Evolutionary conservation across 2,329 filamentous ascomycete genomes (phyloP).

Genomic region (Endothia cerciana): DNA sequence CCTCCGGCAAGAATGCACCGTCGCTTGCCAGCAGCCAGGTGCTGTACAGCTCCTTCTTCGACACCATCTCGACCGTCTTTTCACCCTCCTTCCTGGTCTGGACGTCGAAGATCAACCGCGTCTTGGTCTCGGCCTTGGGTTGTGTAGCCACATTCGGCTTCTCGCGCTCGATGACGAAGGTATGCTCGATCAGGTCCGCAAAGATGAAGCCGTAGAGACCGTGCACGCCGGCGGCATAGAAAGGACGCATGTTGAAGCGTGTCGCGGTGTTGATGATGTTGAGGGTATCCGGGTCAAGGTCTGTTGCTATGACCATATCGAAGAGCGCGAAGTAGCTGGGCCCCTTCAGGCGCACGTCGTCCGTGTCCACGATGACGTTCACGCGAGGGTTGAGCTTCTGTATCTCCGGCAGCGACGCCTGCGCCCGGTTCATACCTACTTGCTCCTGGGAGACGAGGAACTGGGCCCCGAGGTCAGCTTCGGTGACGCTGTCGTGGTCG

Average conservation of each 20-base stretch:
- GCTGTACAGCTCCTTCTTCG: constrained; percentile 88
- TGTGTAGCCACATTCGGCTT: constrained; percentile 73
- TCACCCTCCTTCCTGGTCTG: constrained; percentile 70
- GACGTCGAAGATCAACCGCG: constrained; percentile 74
- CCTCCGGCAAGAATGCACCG: constrained; percentile 70
- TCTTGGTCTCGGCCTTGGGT: constrained; percentile 70
- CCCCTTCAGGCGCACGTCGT: constrained; percentile 68
- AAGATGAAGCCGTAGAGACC: constrained; percentile 96
- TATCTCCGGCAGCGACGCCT: constrained; percentile 77
- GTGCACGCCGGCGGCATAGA: constrained; percentile 86
- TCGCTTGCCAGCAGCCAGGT: constrained; percentile 84
- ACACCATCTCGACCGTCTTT: constrained; percentile 82
- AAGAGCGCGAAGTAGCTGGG: constrained; percentile 78
- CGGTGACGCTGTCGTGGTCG: constrained; percentile 75
- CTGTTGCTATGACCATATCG: constrained; percentile 87
- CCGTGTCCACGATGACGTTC: constrained; percentile 70
- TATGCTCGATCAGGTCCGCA: constrained; percentile 86
- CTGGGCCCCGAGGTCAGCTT: constrained; percentile 79
- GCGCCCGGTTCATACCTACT: constrained; percentile 81
- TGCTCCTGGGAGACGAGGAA: constrained; percentile 75
- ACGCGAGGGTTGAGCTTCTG: constrained; percentile 91
- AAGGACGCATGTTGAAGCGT: constrained; percentile 75
- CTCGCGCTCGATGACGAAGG: constrained; percentile 85
- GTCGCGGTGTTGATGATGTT: constrained; percentile 85
- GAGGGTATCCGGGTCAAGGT: constrained; percentile 76